These are phyloP conservation scores for Cladophialophora yegresii DNA, from an alignment of 2,329 filamentous ascomycete species.

Conservation along the genomic window DNA sequence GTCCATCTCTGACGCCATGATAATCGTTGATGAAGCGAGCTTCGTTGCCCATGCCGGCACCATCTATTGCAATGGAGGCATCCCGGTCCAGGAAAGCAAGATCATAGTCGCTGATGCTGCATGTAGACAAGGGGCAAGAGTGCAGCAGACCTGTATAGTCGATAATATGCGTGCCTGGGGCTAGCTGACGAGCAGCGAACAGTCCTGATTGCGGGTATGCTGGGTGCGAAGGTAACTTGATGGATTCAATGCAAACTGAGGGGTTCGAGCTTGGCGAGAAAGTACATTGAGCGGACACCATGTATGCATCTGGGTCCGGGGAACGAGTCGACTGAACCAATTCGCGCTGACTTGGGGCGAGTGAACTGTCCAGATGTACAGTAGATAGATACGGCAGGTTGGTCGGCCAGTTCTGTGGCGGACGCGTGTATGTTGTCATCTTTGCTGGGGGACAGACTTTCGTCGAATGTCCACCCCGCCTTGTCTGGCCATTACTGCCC, in stretches of 20 bases:
- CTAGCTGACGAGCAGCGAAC: slow-evolving; percentile 51
- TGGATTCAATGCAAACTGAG: slow-evolving; percentile 43
- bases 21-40: slow-evolving; percentile 58
- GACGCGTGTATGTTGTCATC: slow-evolving; percentile 5
- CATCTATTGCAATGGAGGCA: slow-evolving; percentile 52
- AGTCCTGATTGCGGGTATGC: slow-evolving; percentile 49
- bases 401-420: background rate
- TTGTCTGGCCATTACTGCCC: background rate
- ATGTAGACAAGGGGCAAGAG: slow-evolving; percentile 38
- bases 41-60: slow-evolving; percentile 53
- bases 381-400: slow-evolving; percentile 3
- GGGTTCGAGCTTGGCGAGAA: slow-evolving; percentile 5
- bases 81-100: slow-evolving; percentile 53
- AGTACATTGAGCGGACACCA: background rate
- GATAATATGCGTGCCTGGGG: slow-evolving; percentile 52
- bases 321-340: background rate
- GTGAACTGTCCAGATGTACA: slow-evolving; percentile 1
- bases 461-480: no score
- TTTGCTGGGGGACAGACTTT: slow-evolving; percentile 2
- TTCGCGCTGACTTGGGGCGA: background rate
- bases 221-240: slow-evolving; percentile 49
- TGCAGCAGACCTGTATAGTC: slow-evolving; percentile 55
- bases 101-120: slow-evolving; percentile 53
- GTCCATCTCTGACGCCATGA: slow-evolving; percentile 46
- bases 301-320: background rate